Percentiles rank a stretch among this genome's conserved stretches.
Conservation (phyloP, 345 rosid genomes). For the Noccaea bulbosa region DNA sequence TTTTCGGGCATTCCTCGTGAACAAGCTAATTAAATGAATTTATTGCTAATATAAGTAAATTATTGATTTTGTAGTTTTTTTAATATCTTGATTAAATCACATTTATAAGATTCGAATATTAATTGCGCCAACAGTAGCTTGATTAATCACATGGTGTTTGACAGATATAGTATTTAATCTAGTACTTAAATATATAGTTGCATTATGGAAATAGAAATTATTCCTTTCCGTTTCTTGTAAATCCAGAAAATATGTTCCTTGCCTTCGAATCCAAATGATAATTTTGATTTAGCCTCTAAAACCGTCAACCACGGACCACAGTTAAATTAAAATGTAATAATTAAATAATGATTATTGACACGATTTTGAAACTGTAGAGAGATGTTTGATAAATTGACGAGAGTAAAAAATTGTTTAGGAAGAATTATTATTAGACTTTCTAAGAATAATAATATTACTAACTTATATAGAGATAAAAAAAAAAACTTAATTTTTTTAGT, state of each 20-base stretch:
- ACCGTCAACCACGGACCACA: slow-evolving; percentile 22
- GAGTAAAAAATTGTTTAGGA: too few species aligned
- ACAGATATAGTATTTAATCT: background rate
- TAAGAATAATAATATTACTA: too few species aligned
- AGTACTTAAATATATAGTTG: background rate
- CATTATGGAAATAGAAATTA: slow-evolving; percentile 19
- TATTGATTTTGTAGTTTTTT: background rate
- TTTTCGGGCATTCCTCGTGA: slow-evolving; percentile 42
- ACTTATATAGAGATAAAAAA: too few species aligned
- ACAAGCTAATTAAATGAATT: slow-evolving; percentile 36
- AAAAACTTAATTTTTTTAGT: too few species aligned
- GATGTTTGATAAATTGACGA: too few species aligned
- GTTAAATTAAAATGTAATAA: background rate
- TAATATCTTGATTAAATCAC: slow-evolving; percentile 1
- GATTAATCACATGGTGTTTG: slow-evolving; percentile 15
- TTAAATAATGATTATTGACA: background rate
- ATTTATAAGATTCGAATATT: slow-evolving; percentile 35
- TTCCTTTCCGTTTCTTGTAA: slow-evolving; percentile 39
- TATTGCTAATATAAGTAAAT: background rate
- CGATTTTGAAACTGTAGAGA: slow-evolving; percentile 7
- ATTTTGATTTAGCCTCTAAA: slow-evolving; percentile 31
- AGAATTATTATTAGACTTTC: too few species aligned
- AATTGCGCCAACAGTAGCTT: slow-evolving; percentile 29
- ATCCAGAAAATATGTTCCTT: slow-evolving; percentile 41
- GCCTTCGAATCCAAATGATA: slow-evolving; percentile 33